Percentiles rank a stretch among this genome's conserved stretches.
These are phyloP conservation scores for Cornus florida DNA, from an alignment of 148 eudicot genomes.

Conservation along the genomic window DNA sequence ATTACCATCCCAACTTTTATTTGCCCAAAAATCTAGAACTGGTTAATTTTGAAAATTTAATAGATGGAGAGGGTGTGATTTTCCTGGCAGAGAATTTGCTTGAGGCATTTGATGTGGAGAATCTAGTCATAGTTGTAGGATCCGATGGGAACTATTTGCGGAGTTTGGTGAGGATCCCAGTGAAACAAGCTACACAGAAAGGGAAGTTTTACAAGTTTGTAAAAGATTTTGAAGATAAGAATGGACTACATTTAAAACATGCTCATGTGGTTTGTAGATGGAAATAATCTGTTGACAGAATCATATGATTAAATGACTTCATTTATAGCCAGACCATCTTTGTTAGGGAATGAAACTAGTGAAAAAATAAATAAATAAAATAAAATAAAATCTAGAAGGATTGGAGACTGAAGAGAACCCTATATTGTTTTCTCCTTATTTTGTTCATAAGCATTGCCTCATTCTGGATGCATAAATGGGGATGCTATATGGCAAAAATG, in stretches of 20 bases:
- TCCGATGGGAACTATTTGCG: not conserved
- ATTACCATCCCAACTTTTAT: too few relatives aligned
- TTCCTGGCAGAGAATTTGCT: conserved; percentile 4
- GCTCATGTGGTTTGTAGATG: not conserved
- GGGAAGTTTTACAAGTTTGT: conserved; percentile 6
- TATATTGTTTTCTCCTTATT: too few relatives aligned
- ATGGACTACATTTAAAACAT: too few relatives aligned
- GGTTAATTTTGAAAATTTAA: conserved; percentile 24
- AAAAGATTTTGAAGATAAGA: conserved; percentile 5
- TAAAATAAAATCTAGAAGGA: too few relatives aligned
- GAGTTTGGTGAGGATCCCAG: not conserved
- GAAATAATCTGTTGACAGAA: not conserved
- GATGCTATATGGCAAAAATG: too few relatives aligned
- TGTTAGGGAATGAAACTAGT: too few relatives aligned
- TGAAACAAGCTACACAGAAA: not conserved
- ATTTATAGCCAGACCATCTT: too few relatives aligned
- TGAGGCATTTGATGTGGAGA: not conserved
- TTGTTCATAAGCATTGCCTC: too few relatives aligned
- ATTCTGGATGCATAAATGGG: too few relatives aligned
- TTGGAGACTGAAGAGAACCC: too few relatives aligned
- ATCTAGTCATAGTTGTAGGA: not conserved
- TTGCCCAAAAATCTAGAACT: conserved; percentile 1
- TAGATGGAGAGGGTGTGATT: conserved; percentile 11
- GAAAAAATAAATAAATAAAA: too few relatives aligned
- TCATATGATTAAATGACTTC: too few relatives aligned